Percentiles rank a stretch among this genome's conserved stretches.
Evolutionary conservation across 2,329 filamentous ascomycete genomes (phyloP).

Genomic region (Bipolaris victoriae): DNA sequence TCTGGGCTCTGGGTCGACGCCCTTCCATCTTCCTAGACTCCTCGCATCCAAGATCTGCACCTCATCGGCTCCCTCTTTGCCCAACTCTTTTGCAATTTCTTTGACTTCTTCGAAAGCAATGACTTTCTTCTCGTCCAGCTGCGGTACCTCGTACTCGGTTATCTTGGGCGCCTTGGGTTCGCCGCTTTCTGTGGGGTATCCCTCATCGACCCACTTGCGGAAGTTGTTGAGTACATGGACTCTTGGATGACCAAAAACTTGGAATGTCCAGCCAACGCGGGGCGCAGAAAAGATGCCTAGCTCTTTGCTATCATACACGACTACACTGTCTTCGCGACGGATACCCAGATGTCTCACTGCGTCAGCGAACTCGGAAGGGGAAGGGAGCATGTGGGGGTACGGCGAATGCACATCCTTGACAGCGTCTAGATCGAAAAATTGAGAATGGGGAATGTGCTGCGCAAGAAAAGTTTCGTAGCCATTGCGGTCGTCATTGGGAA

Average conservation of each 20-base stretch:
- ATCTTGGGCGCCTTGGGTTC: conserved; percentile 59
- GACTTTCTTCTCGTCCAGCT: conserved; percentile 66
- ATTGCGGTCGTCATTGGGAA: conserved; percentile 86
- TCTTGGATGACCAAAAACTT: conserved; percentile 83
- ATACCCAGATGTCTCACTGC: conserved; percentile 92
- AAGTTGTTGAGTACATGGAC: conserved; percentile 97
- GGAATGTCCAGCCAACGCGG: conserved; percentile 90
- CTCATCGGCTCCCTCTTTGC: conserved; percentile 82
- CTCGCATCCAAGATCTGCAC: conserved; percentile 91
- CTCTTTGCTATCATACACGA: conserved; percentile 93
- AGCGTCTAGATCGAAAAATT: conserved; percentile 95
- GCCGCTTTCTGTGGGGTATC: conserved; percentile 81
- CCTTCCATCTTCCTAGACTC: conserved; percentile 78
- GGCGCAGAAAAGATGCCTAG: conserved; percentile 93
- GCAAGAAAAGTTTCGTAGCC: conserved; percentile 82
- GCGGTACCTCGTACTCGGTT: conserved; percentile 52
- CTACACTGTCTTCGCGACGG: conserved; percentile 82
- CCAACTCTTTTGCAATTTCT: conserved; percentile 74
- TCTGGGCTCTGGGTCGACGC: conserved; percentile 83
- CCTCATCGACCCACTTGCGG: conserved; percentile 86
- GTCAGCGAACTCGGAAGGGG: conserved; percentile 76
- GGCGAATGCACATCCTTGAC: conserved; percentile 85
- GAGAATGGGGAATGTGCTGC: conserved; percentile 83
- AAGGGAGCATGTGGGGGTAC: conserved; percentile 96
- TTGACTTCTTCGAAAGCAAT: conserved; percentile 83